A percentile compares a stretch with the other conserved stretches of the same genome.
These are phyloP conservation scores for Oropetium thomaeum DNA, from an alignment of 176 grass and related monocot species.

Conservation along the genomic window DNA sequence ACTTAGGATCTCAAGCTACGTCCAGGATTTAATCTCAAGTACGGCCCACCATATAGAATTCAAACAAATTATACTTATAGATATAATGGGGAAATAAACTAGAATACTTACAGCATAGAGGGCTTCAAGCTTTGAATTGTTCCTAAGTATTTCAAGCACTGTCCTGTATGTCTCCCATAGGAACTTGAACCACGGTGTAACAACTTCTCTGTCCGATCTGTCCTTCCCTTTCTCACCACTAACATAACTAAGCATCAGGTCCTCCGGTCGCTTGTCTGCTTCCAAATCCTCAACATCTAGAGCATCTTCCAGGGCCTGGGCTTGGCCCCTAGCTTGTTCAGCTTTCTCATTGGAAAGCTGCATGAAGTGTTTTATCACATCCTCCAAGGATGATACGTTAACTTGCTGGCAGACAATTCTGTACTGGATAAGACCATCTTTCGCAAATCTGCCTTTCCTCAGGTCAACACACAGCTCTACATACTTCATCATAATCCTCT, in stretches of 20 bases:
- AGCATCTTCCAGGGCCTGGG: slow-evolving; percentile 83
- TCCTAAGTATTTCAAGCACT: slow-evolving; percentile 85
- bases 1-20: not conserved
- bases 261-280: slow-evolving; percentile 91
- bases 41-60: not conserved
- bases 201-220: slow-evolving; percentile 81
- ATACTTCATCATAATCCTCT: slow-evolving; percentile 99
- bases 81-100: not conserved
- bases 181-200: slow-evolving; percentile 98
- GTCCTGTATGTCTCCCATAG: slow-evolving; percentile 97
- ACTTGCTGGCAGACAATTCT: slow-evolving; percentile 97
- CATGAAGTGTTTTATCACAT: slow-evolving; percentile 99
- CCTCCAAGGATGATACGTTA: slow-evolving; percentile 86
- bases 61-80: not conserved
- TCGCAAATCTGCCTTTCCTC: slow-evolving; percentile 89
- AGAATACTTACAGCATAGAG: slow-evolving; percentile 81
- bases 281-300: slow-evolving; percentile 97
- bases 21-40: too few relatives aligned
- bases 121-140: slow-evolving; percentile 95
- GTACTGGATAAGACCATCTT: slow-evolving; percentile 97
- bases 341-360: slow-evolving; percentile 80
- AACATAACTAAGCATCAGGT: slow-evolving; percentile 94
- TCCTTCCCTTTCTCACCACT: slow-evolving; percentile 98
- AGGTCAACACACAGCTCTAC: slow-evolving; percentile 91
- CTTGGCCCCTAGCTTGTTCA: slow-evolving; percentile 74